Percentiles rank a stretch among this genome's conserved stretches.
These are phyloP conservation scores for Escallonia herrerae DNA, from an alignment of 129 eudicot genomes.

Conservation along the genomic window DNA sequence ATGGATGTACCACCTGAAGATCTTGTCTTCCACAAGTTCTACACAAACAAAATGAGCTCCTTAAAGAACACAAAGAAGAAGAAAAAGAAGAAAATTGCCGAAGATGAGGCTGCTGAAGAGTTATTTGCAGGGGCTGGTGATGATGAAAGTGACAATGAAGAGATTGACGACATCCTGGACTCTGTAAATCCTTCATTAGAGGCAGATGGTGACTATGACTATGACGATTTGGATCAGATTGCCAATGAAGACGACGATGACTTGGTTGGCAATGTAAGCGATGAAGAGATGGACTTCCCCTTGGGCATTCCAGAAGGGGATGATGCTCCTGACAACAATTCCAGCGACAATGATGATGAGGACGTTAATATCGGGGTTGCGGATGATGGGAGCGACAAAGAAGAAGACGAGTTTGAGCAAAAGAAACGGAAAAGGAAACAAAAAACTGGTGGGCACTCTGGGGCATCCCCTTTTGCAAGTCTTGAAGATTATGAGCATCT, in stretches of 20 bases:
- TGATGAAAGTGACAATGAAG: constrained; percentile 85
- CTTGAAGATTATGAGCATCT: constrained; percentile 81
- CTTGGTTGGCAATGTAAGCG: constrained; percentile 63
- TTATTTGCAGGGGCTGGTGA: constrained; percentile 42
- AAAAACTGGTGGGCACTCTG: constrained; percentile 21
- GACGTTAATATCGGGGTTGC: constrained; percentile 44
- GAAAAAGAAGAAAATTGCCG: constrained; percentile 54
- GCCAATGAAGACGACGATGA: constrained; percentile 78
- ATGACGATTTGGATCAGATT: constrained; percentile 61
- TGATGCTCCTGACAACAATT: constrained; percentile 19
- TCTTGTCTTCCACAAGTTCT: constrained; percentile 84
- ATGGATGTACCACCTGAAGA: constrained; percentile 90
- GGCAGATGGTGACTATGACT: constrained; percentile 66
- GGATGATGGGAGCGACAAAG: constrained; percentile 60
- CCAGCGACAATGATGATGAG: background rate
- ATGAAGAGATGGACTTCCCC: constrained; percentile 56
- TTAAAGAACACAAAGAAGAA: constrained; percentile 46
- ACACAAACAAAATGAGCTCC: constrained; percentile 75
- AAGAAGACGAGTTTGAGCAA: constrained; percentile 26
- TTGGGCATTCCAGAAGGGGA: constrained; percentile 25
- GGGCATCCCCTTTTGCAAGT: constrained; percentile 89
- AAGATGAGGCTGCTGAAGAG: constrained; percentile 80
- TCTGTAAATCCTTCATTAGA: constrained; percentile 37
- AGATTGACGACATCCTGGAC: constrained; percentile 69
- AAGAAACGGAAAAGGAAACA: constrained; percentile 31